A percentile compares a stretch with the other conserved stretches of the same genome.
phyloP scores from a whole-genome alignment of 805 yeast species.

The Candida hungchunana region DNA sequence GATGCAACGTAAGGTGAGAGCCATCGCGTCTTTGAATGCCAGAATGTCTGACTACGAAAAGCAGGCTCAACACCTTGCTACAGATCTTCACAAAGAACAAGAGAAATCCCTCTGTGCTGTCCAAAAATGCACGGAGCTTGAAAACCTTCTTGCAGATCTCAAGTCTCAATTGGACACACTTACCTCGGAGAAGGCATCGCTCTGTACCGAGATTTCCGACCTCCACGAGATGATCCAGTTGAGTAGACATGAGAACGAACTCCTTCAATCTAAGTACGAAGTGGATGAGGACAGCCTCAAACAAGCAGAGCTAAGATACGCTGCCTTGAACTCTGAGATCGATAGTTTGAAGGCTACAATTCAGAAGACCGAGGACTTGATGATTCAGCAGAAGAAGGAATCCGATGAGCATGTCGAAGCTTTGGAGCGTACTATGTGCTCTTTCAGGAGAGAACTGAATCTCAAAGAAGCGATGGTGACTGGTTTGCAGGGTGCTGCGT shows the following conservation, averaged over 20 bases:
- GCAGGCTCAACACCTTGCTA: constrained; percentile 14
- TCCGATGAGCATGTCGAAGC: background rate
- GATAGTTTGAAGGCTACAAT: constrained; percentile 1
- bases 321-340: constrained; percentile 1
- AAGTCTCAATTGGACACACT: background rate
- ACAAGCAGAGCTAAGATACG: constrained; percentile 6
- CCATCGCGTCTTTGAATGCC: constrained; percentile 9
- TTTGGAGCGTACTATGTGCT: background rate
- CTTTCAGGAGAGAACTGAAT: constrained; percentile 4
- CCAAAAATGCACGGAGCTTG: constrained; percentile 1
- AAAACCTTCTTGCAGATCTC: background rate
- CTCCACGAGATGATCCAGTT: constrained; percentile 5
- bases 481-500: constrained; percentile 15
- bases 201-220: constrained; percentile 1
- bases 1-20: constrained; percentile 18
- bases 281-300: constrained; percentile 5
- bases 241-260: constrained; percentile 1
- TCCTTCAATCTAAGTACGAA: constrained; percentile 1
- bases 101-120: constrained; percentile 8
- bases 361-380: constrained; percentile 1
- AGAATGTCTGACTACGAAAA: constrained; percentile 19
- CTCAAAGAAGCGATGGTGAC: constrained; percentile 10
- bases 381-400: constrained; percentile 1
- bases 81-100: constrained; percentile 4
- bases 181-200: constrained; percentile 1